Percentiles rank a stretch among this genome's conserved stretches.
Conservation (phyloP, 1,284 basidiomycete species). For the Apiotrichum akiyoshidainum region DNA sequence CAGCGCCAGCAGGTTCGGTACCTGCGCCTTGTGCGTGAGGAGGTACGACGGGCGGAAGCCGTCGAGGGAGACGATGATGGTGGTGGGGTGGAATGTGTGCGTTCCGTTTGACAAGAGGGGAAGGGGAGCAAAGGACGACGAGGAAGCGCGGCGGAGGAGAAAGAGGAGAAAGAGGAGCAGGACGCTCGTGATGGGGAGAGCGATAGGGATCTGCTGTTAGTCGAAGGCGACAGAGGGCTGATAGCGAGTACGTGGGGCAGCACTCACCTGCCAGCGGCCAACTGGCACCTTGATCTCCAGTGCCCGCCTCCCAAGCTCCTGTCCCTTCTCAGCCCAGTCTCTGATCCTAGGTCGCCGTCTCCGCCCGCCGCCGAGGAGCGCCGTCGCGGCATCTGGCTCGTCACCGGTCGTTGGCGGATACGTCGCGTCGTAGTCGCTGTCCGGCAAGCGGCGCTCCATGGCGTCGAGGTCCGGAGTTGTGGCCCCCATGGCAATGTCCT, state of each 20-base stretch:
- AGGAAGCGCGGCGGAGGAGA: not conserved
- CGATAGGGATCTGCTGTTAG: constrained; percentile 13
- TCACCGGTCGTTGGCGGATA: constrained; percentile 1
- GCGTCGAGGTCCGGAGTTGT: constrained; percentile 1
- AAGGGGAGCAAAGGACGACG: not conserved
- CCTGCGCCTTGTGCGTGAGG: constrained; percentile 1
- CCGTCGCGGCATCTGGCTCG: constrained; percentile 2
- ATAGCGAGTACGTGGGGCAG: no score
- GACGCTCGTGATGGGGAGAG: constrained; percentile 5
- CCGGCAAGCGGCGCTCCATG: not conserved
- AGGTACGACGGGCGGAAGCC: constrained; percentile 37
- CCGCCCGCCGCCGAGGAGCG: constrained; percentile 1
- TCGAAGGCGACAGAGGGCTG: not conserved
- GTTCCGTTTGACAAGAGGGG: constrained; percentile 21
- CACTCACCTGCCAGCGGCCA: not conserved
- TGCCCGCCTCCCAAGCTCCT: not conserved
- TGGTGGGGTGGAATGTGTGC: constrained; percentile 31
- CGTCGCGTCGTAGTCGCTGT: not conserved
- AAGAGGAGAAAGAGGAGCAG: constrained; percentile 8
- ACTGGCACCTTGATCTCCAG: not conserved
- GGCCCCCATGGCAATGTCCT: not conserved
- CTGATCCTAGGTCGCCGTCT: not conserved
- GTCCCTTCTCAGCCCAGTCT: no score
- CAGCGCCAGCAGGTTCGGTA: constrained; percentile 26
- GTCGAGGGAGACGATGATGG: constrained; percentile 34